Base-by-base conservation (phyloP, 495 filamentous ascomycete species). In the Cercophora scortea region DNA sequence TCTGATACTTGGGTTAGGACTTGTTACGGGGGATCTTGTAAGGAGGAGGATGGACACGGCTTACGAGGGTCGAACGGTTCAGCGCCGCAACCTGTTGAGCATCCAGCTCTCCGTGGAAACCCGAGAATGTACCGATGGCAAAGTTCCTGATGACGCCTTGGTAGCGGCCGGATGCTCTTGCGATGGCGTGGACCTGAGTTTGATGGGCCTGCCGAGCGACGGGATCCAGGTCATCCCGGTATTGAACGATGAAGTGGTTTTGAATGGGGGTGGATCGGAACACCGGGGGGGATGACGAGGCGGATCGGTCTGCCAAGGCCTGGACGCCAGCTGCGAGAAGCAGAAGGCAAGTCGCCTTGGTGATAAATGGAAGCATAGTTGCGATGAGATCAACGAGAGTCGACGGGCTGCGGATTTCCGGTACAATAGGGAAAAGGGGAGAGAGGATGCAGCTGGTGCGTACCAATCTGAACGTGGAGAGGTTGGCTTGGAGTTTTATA, bases 211-310 rank as follows among this genome's bases (percentile, higher is more conserved):
- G 36, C 12, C 56, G 51, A 32, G 9, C 39, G 13, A 5, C 15
- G 10, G 32, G 10, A 32, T 47, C 15, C 32, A 47, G 17, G 13
- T 38, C 25, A 19, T 47, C 47, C n/a, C 44, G 51, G 39, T 58
- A 58, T 17, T 58, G 56, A 1, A 58, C 35, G 32, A 58, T 58
- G 51, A 51, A 58, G 13, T 51, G 51, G 48, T 54, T 54, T 12
- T 34, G 47, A 44, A 54, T 58, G 7, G 53, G 48, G 12, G 13
- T 47, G 33, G 46, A 47, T 25, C 25, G 25, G 25, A 25, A 25
- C 25, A 5, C 25, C 5, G 25, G 25, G 25, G 25, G 25, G 25
- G 2, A 2, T 5, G 25, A 25, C 5, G 25, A 25, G 25, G 25
- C 25, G 25, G 25, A 25, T 25, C 25, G 25, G 5, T 25, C 25